These are phyloP conservation scores for Pseudogymnoascus pannorum DNA, from an alignment of 2,329 filamentous ascomycete genomes.

Conservation along the genomic window DNA sequence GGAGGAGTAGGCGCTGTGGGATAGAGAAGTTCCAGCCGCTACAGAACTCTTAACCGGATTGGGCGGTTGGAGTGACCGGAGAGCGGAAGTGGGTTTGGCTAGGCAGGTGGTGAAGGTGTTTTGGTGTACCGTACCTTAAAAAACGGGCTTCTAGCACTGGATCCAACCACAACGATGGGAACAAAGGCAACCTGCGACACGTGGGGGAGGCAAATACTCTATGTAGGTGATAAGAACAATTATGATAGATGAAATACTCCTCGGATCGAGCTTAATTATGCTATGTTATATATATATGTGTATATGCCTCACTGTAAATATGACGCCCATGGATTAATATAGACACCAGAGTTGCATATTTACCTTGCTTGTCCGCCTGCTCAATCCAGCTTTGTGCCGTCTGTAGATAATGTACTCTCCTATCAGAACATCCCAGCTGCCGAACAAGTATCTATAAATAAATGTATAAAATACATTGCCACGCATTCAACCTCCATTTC, in stretches of 20 bases:
- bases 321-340: neutral
- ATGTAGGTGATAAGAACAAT: no score
- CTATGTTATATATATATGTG: neutral
- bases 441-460: neutral
- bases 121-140: slow-evolving; percentile 1
- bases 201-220: no score
- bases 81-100: slow-evolving; percentile 10
- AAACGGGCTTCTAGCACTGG: neutral
- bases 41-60: slow-evolving; percentile 2
- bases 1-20: neutral
- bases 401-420: neutral
- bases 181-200: no score
- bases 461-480: neutral
- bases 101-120: neutral
- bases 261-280: neutral
- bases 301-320: neutral
- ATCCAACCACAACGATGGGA: neutral
- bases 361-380: neutral
- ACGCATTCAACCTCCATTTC: neutral
- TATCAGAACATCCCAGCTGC: neutral
- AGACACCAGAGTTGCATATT: neutral
- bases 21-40: slow-evolving; percentile 3
- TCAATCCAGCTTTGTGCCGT: neutral
- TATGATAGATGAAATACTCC: neutral
- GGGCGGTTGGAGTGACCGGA: slow-evolving; percentile 11